These are phyloP conservation scores for Aplosporella prunicola DNA, from an alignment of 2,329 filamentous ascomycete species.

Conservation along the genomic window DNA sequence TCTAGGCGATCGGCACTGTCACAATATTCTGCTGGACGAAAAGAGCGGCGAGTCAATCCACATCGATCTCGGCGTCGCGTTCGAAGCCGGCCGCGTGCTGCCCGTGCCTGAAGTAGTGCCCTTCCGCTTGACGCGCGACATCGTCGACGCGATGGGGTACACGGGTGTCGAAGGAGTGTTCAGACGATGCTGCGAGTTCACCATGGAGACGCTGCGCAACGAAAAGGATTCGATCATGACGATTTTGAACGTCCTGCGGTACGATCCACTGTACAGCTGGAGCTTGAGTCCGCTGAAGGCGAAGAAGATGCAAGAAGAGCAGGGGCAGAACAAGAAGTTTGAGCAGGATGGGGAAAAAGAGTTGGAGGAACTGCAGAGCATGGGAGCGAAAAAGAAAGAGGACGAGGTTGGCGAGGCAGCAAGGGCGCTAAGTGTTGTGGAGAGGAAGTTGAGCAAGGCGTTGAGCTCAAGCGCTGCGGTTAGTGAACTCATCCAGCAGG, in stretches of 20 bases:
- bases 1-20: conserved; percentile 85
- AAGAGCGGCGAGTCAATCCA: conserved; percentile 90
- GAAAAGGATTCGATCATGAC: conserved; percentile 98
- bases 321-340: conserved; percentile 42
- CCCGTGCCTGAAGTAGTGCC: conserved; percentile 93
- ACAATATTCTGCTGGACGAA: conserved; percentile 90
- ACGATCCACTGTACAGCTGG: conserved; percentile 95
- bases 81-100: conserved; percentile 91
- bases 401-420: conserved; percentile 64
- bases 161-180: conserved; percentile 94
- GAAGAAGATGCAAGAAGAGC: conserved; percentile 57
- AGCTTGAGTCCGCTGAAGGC: conserved; percentile 65
- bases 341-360: conserved; percentile 19
- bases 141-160: conserved; percentile 95
- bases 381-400: conserved; percentile 27
- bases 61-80: conserved; percentile 93
- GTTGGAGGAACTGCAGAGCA: conserved; percentile 17
- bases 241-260: conserved; percentile 92
- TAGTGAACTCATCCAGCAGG: conserved; percentile 93
- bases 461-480: conserved; percentile 91
- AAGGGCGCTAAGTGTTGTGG: conserved; percentile 80
- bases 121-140: conserved; percentile 86
- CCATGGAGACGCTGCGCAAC: conserved; percentile 84
- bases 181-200: conserved; percentile 96
- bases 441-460: conserved; percentile 91